Percentiles rank a stretch among this genome's conserved stretches.
Conservation (phyloP, 2,329 filamentous ascomycete genomes). For the Stromatinia cepivora region DNA sequence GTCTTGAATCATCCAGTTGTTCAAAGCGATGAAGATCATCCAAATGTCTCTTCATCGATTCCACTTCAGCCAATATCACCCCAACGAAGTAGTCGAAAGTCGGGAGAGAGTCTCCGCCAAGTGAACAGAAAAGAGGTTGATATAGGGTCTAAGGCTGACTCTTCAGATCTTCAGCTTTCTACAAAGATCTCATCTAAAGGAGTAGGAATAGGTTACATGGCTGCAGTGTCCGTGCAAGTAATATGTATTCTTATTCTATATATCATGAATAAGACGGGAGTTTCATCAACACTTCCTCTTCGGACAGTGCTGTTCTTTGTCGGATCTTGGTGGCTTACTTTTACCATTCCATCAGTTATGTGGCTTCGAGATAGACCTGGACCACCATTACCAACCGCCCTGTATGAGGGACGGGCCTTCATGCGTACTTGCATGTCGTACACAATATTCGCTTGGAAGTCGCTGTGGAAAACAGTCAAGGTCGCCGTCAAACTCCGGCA, state of each 20-base stretch:
- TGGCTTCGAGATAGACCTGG: conserved; percentile 89
- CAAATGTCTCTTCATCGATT: conserved; percentile 24
- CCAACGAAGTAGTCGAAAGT: conserved; percentile 15
- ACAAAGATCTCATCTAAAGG: conserved; percentile 89
- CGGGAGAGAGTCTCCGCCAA: neutral
- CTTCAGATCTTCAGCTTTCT: conserved; percentile 72
- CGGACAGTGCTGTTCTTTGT: conserved; percentile 84
- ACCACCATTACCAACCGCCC: conserved; percentile 63
- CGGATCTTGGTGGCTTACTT: conserved; percentile 88
- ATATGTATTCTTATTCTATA: conserved; percentile 76
- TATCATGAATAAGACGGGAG: conserved; percentile 45
- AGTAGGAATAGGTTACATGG: conserved; percentile 89
- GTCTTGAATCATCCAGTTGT: conserved; percentile 73
- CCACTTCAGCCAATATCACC: conserved; percentile 28
- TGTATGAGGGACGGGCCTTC: conserved; percentile 16
- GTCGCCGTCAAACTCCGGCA: conserved; percentile 72
- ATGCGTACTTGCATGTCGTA: conserved; percentile 65
- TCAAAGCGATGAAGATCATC: conserved; percentile 10
- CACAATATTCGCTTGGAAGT: conserved; percentile 80
- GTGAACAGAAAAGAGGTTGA: neutral
- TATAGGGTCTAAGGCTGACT: conserved; percentile 47
- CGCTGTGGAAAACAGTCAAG: conserved; percentile 75
- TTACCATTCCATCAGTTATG: conserved; percentile 82
- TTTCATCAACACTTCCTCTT: conserved; percentile 70
- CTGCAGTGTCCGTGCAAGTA: conserved; percentile 80